phyloP scores from a whole-genome alignment of 2,329 filamentous ascomycete species.

The Penicillium oxalicum region DNA sequence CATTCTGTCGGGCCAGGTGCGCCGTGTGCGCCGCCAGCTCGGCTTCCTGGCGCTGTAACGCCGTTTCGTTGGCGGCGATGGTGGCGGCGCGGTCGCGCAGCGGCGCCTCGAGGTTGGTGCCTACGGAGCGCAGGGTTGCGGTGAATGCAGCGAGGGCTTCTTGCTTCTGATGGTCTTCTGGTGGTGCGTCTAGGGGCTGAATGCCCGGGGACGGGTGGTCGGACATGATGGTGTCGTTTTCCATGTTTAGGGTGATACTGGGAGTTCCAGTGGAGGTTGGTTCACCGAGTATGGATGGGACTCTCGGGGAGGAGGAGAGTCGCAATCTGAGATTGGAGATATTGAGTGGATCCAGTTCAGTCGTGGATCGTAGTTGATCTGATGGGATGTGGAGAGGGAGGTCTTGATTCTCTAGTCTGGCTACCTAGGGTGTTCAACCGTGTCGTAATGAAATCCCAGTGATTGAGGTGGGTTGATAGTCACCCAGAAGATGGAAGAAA shows the following conservation, averaged over 20 bases:
- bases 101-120: constrained; percentile 47
- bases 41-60: constrained; percentile 52
- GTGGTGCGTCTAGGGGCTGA: constrained; percentile 5
- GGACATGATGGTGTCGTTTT: neutral
- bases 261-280: too few species aligned
- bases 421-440: too few species aligned
- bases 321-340: too few species aligned
- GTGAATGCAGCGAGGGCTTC: constrained; percentile 43
- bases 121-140: constrained; percentile 39
- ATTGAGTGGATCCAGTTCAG: too few species aligned
- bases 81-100: constrained; percentile 50
- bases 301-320: too few species aligned
- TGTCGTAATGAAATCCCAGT: too few species aligned
- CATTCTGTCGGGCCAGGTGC: constrained; percentile 48
- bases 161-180: constrained; percentile 29
- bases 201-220: neutral
- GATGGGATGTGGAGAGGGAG: too few species aligned
- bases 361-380: too few species aligned
- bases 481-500: too few species aligned
- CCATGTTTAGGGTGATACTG: neutral
- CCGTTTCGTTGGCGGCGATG: constrained; percentile 51
- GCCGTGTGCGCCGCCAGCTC: constrained; percentile 47
- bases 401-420: too few species aligned
- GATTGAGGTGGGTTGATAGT: too few species aligned
- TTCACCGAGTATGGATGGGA: too few species aligned